Evolutionary conservation across 2,329 filamentous ascomycete genomes (phyloP).

Genomic region (Rhynchosporium secalis): DNA sequence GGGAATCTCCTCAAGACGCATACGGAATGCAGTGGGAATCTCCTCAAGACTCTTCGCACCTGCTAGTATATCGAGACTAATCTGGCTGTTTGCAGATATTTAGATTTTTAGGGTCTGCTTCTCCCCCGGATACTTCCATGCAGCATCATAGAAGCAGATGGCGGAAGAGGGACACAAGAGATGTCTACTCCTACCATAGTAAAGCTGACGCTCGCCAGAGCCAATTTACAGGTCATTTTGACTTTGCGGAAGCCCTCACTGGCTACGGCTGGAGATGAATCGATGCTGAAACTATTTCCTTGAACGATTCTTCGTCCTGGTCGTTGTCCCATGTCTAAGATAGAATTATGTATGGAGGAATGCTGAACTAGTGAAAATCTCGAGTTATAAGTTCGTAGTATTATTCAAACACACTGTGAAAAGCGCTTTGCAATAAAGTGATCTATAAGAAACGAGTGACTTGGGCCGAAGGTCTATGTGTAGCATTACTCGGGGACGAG

Average conservation of each 20-base stretch:
- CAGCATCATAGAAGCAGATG: background rate
- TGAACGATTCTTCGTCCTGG: background rate
- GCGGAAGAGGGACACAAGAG: constrained; percentile 2
- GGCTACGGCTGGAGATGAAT: background rate
- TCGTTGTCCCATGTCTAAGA: constrained; percentile 10
- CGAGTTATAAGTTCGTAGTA: background rate
- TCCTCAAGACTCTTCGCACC: background rate
- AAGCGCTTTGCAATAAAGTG: background rate
- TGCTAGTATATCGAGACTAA: background rate
- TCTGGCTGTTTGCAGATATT: background rate
- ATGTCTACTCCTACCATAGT: constrained; percentile 2
- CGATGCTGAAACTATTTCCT: background rate
- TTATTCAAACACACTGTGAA: background rate
- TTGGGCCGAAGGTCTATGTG: background rate
- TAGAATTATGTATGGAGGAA: background rate
- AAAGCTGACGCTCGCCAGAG: background rate
- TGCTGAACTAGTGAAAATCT: background rate
- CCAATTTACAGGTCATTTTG: background rate
- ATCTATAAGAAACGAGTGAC: background rate
- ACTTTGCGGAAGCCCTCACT: background rate
- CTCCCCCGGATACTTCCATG: background rate
- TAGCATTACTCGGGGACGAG: background rate
- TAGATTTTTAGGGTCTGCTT: background rate
- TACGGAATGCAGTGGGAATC: background rate
- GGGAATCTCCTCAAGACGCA: background rate